phyloP scores from a whole-genome alignment of 2,329 filamentous ascomycete genomes.

The Aspergillus costaricaensis region DNA sequence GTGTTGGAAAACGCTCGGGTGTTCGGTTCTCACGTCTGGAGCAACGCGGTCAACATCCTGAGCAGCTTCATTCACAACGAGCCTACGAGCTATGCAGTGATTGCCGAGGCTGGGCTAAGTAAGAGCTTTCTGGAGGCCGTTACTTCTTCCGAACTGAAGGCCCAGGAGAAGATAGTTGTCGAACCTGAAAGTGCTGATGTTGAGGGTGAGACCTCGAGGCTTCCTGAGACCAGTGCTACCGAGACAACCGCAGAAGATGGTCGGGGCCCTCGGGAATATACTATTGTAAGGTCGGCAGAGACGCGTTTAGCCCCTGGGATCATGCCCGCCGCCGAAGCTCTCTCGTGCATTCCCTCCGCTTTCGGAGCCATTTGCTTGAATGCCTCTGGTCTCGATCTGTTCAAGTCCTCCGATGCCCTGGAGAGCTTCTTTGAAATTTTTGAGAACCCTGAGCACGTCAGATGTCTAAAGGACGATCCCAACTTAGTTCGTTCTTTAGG shows the following conservation, averaged over 20 bases:
- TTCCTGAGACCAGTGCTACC: constrained; percentile 29
- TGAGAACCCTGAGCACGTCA: constrained; percentile 85
- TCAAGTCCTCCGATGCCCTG: constrained; percentile 78
- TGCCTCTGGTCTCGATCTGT: constrained; percentile 80
- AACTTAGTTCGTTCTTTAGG: constrained; percentile 75
- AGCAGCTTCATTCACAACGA: constrained; percentile 99
- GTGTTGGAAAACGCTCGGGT: constrained; percentile 77
- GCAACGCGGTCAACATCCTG: constrained; percentile 84
- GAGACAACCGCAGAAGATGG: constrained; percentile 23
- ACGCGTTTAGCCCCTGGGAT: constrained; percentile 66
- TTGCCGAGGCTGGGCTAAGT: constrained; percentile 90
- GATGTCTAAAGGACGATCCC: constrained; percentile 74
- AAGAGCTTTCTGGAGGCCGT: constrained; percentile 82
- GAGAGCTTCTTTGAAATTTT: constrained; percentile 95
- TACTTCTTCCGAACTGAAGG: constrained; percentile 51
- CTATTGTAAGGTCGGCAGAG: constrained; percentile 32
- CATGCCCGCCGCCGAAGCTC: constrained; percentile 83
- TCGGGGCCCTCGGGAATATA: constrained; percentile 31
- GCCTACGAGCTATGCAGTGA: constrained; percentile 93
- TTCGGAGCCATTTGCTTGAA: constrained; percentile 95
- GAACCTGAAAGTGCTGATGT: constrained; percentile 32
- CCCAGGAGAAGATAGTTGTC: constrained; percentile 34
- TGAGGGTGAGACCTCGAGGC: constrained; percentile 41
- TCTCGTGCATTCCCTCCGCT: constrained; percentile 80
- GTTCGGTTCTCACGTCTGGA: constrained; percentile 95